Base-by-base conservation (phyloP, 805 yeast species). In the Komagataella mondaviorum region DNA sequence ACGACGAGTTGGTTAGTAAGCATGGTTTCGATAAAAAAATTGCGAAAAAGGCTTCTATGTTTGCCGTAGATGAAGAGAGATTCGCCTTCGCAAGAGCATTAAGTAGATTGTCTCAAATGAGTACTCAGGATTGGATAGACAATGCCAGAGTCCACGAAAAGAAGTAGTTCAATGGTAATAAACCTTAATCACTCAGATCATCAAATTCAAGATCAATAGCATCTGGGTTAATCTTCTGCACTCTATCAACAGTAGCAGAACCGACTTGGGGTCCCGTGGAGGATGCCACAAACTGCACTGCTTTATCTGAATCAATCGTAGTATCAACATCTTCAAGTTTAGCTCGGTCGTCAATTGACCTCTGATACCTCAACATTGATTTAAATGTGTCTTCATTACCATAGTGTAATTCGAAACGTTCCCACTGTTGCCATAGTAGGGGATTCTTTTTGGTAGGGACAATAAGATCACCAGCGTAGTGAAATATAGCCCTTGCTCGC, bases 1-100 rank as follows among this genome's bases (percentile, higher is more conserved):
- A 77, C 52, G 87, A 81, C 58, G 81, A 77, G 22, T 66, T 86
- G 64, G 86, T 85, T 20, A 75, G 73, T n/a, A 75, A 81, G 54
- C 88, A 86, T 64, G 95, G 93, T 0, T 83, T 87, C 55, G 85
- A 83, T 57, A 76, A 80, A 54, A 80, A 80, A 55, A 71, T 85
- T 53, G 90, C 88, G 8, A 76, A 79, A 57, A 79, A 80, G 61
- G 85, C 89, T 1, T 62, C 80, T 57, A 77, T 86, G 77, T 91
- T 93, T 69, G 87, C 86, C 49, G 76, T 93, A 45, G 98, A 89
- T 66, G 99, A 91, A 66, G 99, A 91, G 68, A 78, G 84, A 64
- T 93, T 91, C 70, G 99, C 99, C 18, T 91, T 91, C 72, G 96
- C 96, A 0, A 77, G 99, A 62, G 97, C 98, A 0, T 71, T 91